phyloP scores from a whole-genome alignment of 1,139 yeast genomes.

The Yamadazyma dendronema region DNA sequence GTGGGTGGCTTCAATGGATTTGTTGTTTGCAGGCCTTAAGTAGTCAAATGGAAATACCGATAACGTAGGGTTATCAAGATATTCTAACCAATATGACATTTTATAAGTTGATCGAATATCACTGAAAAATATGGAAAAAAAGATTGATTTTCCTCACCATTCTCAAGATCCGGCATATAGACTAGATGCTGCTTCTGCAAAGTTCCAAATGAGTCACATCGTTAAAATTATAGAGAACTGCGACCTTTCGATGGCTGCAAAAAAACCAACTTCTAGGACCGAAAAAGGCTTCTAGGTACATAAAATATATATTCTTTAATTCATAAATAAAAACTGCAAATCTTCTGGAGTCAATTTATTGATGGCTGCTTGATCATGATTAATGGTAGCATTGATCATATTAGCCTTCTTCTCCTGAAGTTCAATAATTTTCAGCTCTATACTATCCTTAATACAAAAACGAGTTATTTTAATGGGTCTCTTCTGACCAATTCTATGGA shows the following conservation, averaged over 20 bases:
- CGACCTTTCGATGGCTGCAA: constrained; percentile 2
- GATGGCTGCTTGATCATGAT: constrained; percentile 87
- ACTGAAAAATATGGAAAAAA: background rate
- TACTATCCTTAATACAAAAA: constrained; percentile 92
- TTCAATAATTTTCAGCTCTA: constrained; percentile 93
- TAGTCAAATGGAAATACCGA: constrained; percentile 88
- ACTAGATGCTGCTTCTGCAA: background rate
- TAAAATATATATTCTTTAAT: constrained; percentile 26
- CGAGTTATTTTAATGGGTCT: constrained; percentile 93
- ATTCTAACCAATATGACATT: constrained; percentile 56
- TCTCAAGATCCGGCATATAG: background rate
- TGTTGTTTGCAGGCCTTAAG: constrained; percentile 72
- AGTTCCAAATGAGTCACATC: constrained; percentile 2
- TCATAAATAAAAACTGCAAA: constrained; percentile 86
- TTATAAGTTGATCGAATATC: background rate
- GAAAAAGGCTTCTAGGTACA: background rate
- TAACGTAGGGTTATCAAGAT: constrained; percentile 77
- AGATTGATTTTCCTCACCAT: constrained; percentile 2
- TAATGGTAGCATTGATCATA: constrained; percentile 95
- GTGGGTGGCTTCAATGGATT: constrained; percentile 62
- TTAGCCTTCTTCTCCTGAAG: constrained; percentile 95
- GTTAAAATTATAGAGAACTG: background rate
- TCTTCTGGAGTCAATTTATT: constrained; percentile 88
- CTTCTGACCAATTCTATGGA: constrained; percentile 94
- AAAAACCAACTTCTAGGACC: background rate